These are phyloP conservation scores for Dendryphion nanum DNA, from an alignment of 2,329 filamentous ascomycete genomes.

Conservation along the genomic window DNA sequence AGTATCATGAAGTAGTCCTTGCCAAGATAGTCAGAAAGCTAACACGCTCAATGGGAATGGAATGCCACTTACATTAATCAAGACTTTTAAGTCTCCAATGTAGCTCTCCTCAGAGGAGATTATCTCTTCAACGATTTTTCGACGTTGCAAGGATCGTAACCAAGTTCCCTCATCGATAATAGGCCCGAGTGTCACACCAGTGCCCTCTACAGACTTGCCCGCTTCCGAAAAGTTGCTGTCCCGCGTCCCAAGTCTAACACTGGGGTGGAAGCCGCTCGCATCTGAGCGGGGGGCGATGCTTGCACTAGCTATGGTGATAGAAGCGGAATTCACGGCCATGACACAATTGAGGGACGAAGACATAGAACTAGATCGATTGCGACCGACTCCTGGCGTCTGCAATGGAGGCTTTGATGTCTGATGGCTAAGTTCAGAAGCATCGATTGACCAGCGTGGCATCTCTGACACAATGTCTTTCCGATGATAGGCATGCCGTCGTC, in stretches of 20 bases:
- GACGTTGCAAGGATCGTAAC: conserved; percentile 70
- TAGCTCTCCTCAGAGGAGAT: conserved; percentile 86
- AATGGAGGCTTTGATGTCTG: too few relatives aligned
- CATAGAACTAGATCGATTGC: conserved; percentile 55
- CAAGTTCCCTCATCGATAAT: conserved; percentile 67
- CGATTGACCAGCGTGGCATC: conserved; percentile 34
- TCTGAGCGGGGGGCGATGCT: conserved; percentile 63
- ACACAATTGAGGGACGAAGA: conserved; percentile 77
- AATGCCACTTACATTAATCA: conserved; percentile 72
- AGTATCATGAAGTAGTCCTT: conserved; percentile 58
- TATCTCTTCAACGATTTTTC: conserved; percentile 80
- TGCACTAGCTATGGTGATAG: conserved; percentile 70
- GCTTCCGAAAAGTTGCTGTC: conserved; percentile 59
- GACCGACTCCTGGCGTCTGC: conserved; percentile 9
- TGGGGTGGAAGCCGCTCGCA: conserved; percentile 60
- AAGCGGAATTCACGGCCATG: conserved; percentile 77
- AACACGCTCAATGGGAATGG: too few relatives aligned
- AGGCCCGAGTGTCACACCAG: conserved; percentile 43
- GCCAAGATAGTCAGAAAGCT: not conserved
- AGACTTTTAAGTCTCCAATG: conserved; percentile 79
- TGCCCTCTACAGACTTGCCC: conserved; percentile 61
- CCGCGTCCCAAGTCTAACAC: conserved; percentile 58
- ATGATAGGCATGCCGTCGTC: conserved; percentile 51
- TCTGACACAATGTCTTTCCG: conserved; percentile 38
- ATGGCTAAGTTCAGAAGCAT: conserved; percentile 21